Percentiles rank a stretch among this genome's conserved stretches.
phyloP scores from a whole-genome alignment of 805 yeast genomes.

The Saturnispora gosingensis region DNA sequence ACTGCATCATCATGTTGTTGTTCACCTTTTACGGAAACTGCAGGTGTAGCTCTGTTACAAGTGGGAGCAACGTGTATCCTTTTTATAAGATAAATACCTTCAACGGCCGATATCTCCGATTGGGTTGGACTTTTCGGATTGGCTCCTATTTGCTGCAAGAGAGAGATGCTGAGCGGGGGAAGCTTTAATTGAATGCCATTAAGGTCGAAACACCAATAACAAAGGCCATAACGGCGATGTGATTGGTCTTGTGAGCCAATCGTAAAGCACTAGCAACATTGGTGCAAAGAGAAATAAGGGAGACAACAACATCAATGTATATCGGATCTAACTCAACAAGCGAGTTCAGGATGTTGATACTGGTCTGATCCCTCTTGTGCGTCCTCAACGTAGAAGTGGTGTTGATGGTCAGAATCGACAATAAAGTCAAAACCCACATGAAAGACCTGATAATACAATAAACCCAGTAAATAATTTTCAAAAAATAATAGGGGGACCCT shows the following conservation, averaged over 20 bases:
- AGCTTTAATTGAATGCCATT: constrained; percentile 1
- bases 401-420: background rate
- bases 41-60: too few relatives aligned
- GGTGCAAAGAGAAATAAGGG: background rate
- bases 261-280: background rate
- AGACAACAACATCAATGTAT: constrained; percentile 1
- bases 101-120: constrained; percentile 1
- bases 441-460: constrained; percentile 3
- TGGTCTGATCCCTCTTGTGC: constrained; percentile 4
- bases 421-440: constrained; percentile 4
- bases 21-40: background rate
- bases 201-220: background rate
- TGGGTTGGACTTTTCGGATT: constrained; percentile 1
- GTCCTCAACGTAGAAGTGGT: background rate
- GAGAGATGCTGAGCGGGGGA: background rate
- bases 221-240: background rate
- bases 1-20: background rate
- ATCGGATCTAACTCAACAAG: background rate
- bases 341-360: background rate
- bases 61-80: background rate
- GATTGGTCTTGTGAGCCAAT: background rate
- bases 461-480: background rate
- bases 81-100: background rate
- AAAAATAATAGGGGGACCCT: background rate
- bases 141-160: background rate